These are phyloP conservation scores for Stagonosporopsis tanaceti DNA, from an alignment of 2,329 filamentous ascomycete species.

Conservation along the genomic window DNA sequence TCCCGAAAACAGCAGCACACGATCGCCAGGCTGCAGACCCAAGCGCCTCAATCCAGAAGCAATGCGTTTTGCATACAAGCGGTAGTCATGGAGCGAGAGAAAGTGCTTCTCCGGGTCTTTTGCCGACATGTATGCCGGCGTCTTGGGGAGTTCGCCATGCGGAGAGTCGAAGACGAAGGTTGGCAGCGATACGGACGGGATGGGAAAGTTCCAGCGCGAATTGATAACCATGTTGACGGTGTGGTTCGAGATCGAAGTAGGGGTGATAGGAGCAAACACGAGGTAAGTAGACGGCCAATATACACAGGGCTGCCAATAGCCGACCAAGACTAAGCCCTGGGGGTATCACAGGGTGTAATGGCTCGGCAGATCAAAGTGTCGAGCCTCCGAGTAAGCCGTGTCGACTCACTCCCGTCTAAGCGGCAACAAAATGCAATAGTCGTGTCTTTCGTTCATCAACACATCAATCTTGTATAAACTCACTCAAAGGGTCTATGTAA, in stretches of 20 bases:
- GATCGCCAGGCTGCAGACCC: constrained; percentile 71
- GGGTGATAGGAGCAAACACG: not conserved
- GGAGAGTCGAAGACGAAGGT: constrained; percentile 62
- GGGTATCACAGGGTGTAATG: not conserved
- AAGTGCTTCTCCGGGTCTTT: constrained; percentile 71
- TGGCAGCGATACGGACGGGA: constrained; percentile 56
- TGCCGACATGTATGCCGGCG: constrained; percentile 68
- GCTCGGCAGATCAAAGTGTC: constrained; percentile 4
- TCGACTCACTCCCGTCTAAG: constrained; percentile 2
- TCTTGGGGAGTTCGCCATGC: constrained; percentile 55
- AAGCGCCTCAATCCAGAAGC: constrained; percentile 71
- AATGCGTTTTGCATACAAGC: constrained; percentile 75
- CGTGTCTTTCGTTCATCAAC: not conserved
- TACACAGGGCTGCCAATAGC: constrained; percentile 1
- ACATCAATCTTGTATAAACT: not conserved
- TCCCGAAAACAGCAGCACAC: constrained; percentile 75
- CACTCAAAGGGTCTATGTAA: not conserved
- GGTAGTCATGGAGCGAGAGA: constrained; percentile 70
- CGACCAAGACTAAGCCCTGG: constrained; percentile 5
- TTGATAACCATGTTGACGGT: constrained; percentile 59
- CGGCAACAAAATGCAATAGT: not conserved
- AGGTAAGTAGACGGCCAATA: not conserved
- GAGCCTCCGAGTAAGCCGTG: constrained; percentile 7
- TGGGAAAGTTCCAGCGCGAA: constrained; percentile 58
- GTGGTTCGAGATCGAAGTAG: not conserved